Evolutionary conservation across 2,329 filamentous ascomycete genomes (phyloP).

Genomic region (Hymenoscyphus albidus): DNA sequence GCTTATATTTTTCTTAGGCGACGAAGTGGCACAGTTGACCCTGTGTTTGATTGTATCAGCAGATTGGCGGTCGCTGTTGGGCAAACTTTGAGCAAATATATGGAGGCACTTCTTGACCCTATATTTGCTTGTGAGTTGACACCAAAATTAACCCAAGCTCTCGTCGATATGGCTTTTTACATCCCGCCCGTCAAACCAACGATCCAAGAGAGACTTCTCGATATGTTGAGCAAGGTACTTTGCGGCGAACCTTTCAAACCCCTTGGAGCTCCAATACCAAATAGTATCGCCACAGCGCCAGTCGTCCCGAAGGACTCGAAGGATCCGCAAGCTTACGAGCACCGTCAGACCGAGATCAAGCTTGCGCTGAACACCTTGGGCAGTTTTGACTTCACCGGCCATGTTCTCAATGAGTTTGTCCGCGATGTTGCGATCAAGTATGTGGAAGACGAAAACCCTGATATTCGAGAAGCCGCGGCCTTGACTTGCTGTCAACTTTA

Average conservation of each 20-base stretch:
- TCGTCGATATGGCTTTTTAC: conserved; percentile 98
- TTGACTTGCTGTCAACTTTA: conserved; percentile 98
- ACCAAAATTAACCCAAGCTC: conserved; percentile 86
- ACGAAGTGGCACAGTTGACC: conserved; percentile 50
- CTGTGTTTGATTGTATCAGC: conserved; percentile 97
- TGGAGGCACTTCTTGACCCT: conserved; percentile 90
- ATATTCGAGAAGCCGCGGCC: conserved; percentile 90
- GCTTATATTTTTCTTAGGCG: conserved; percentile 39
- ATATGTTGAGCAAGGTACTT: conserved; percentile 91
- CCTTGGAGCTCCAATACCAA: conserved; percentile 79
- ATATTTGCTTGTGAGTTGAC: conserved; percentile 97
- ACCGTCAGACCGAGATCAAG: conserved; percentile 81
- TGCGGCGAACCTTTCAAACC: conserved; percentile 91
- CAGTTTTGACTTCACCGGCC: conserved; percentile 93
- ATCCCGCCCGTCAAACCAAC: conserved; percentile 90
- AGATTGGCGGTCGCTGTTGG: conserved; percentile 92
- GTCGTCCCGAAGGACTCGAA: conserved; percentile 85
- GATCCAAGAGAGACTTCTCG: conserved; percentile 89
- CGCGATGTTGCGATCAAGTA: conserved; percentile 97
- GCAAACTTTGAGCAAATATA: conserved; percentile 96
- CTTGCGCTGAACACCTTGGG: conserved; percentile 90
- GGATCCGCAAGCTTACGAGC: conserved; percentile 76
- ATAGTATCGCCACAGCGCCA: conserved; percentile 75
- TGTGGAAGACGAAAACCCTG: conserved; percentile 90
- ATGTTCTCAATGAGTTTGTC: conserved; percentile 97